A percentile compares a stretch with the other conserved stretches of the same genome.
phyloP scores from a whole-genome alignment of 1,139 yeast species.

The Candida labiduridarum region DNA sequence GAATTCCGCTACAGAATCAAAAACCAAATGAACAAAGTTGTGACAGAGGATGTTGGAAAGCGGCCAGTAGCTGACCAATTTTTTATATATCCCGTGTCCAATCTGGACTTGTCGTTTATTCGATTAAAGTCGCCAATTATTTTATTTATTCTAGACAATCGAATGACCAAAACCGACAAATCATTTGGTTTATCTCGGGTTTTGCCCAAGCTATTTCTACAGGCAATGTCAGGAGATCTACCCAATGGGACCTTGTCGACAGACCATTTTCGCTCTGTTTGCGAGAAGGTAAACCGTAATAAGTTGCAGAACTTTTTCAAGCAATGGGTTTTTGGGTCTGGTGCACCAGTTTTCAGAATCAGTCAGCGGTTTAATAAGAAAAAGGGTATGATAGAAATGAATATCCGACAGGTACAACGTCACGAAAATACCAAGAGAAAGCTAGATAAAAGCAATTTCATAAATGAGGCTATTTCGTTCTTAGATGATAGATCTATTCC shows the following conservation, averaged over 20 bases:
- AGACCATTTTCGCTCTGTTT: conserved; percentile 82
- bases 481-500: conserved; percentile 41
- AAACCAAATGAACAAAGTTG: conserved; percentile 62
- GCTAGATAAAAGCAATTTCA: conserved; percentile 42
- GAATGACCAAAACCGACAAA: conserved; percentile 96
- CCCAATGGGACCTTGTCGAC: conserved; percentile 80
- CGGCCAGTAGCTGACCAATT: conserved; percentile 77
- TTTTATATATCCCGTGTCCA: conserved; percentile 68
- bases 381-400: conserved; percentile 92
- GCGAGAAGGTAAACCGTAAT: conserved; percentile 91
- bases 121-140: conserved; percentile 85
- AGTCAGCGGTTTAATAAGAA: conserved; percentile 93
- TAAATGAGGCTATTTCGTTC: conserved; percentile 49
- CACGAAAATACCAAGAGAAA: conserved; percentile 48
- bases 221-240: conserved; percentile 94
- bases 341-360: conserved; percentile 85
- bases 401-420: conserved; percentile 84
- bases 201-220: conserved; percentile 85
- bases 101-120: conserved; percentile 61
- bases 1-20: conserved; percentile 76
- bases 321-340: conserved; percentile 92
- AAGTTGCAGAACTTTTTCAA: conserved; percentile 81
- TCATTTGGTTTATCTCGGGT: conserved; percentile 92
- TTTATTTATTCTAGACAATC: conserved; percentile 76
- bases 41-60: conserved; percentile 75